A percentile compares a stretch with the other conserved stretches of the same genome.
These are phyloP conservation scores for Pittosporum tobira DNA, from an alignment of 129 eudicot genomes.

Conservation along the genomic window DNA sequence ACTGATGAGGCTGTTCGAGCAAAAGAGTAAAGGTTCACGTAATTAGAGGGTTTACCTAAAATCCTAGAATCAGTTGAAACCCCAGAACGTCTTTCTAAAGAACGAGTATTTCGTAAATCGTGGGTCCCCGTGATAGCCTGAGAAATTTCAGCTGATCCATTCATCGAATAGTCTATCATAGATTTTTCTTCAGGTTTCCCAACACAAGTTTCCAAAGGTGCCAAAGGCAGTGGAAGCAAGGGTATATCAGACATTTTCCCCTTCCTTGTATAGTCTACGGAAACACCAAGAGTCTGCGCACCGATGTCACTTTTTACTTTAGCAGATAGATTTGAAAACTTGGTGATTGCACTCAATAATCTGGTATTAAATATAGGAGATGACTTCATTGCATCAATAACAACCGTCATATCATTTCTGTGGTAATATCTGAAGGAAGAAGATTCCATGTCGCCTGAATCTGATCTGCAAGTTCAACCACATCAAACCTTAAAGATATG, in stretches of 20 bases:
- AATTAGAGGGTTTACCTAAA: slow-evolving; percentile 17
- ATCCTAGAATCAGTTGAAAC: slow-evolving; percentile 3
- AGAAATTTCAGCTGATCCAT: slow-evolving; percentile 44
- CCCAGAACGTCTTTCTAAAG: slow-evolving; percentile 7
- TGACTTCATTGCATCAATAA: slow-evolving; percentile 44
- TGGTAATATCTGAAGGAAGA: slow-evolving; percentile 47
- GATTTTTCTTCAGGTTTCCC: slow-evolving; percentile 12
- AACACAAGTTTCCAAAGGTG: too few relatives aligned
- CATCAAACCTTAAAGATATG: slow-evolving; percentile 8
- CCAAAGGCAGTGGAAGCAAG: too few relatives aligned
- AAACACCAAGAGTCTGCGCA: too few relatives aligned
- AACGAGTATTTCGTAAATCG: slow-evolving; percentile 14
- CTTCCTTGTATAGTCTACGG: too few relatives aligned
- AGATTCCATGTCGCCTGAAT: slow-evolving; percentile 35
- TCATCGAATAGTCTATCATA: slow-evolving; percentile 16
- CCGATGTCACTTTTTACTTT: slow-evolving; percentile 30
- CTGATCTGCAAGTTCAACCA: slow-evolving; percentile 52
- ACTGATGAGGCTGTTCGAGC: slow-evolving; percentile 62
- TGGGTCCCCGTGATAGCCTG: slow-evolving; percentile 20
- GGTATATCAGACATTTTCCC: too few relatives aligned
- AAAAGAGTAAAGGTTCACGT: slow-evolving; percentile 58
- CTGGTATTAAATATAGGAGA: slow-evolving; percentile 24
- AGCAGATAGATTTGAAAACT: slow-evolving; percentile 35
- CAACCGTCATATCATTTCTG: slow-evolving; percentile 42
- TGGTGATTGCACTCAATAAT: slow-evolving; percentile 45